These are phyloP conservation scores for Coemansia sp. DNA, from an alignment of 192 early-diverging fungal species.

Conservation along the genomic window DNA sequence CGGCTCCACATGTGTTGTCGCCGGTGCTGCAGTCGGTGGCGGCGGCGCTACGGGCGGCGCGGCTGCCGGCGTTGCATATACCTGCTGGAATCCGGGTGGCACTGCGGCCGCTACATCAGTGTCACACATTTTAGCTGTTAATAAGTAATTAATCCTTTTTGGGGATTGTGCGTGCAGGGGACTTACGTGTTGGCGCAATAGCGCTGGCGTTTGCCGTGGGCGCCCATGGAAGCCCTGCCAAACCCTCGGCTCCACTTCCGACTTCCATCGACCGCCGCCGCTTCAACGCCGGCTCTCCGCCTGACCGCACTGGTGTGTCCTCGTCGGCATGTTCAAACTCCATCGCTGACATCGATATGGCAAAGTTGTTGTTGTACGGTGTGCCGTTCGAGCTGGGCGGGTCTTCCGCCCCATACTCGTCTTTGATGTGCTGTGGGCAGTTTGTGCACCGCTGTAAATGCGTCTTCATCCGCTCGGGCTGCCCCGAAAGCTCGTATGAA, in stretches of 20 bases:
- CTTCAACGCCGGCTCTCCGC: constrained; percentile 22
- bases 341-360: constrained; percentile 7
- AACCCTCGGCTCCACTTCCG: constrained; percentile 34
- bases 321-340: constrained; percentile 19
- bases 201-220: constrained; percentile 33
- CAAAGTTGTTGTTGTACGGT: constrained; percentile 1
- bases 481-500: constrained; percentile 51
- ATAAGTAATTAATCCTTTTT: not conserved
- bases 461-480: constrained; percentile 55
- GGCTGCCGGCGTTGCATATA: constrained; percentile 19
- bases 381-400: not conserved
- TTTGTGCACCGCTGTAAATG: constrained; percentile 43
- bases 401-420: constrained; percentile 37
- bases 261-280: constrained; percentile 36
- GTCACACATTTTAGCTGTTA: not conserved
- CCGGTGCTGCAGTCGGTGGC: not conserved
- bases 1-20: constrained; percentile 6
- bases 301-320: not conserved
- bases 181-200: constrained; percentile 39
- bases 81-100: constrained; percentile 34
- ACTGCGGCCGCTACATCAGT: constrained; percentile 20
- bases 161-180: not conserved
- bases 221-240: constrained; percentile 44
- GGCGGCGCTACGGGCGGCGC: constrained; percentile 5
- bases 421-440: constrained; percentile 40